phyloP scores from a whole-genome alignment of 345 rosid genomes.

The Aquilaria sinensis region DNA sequence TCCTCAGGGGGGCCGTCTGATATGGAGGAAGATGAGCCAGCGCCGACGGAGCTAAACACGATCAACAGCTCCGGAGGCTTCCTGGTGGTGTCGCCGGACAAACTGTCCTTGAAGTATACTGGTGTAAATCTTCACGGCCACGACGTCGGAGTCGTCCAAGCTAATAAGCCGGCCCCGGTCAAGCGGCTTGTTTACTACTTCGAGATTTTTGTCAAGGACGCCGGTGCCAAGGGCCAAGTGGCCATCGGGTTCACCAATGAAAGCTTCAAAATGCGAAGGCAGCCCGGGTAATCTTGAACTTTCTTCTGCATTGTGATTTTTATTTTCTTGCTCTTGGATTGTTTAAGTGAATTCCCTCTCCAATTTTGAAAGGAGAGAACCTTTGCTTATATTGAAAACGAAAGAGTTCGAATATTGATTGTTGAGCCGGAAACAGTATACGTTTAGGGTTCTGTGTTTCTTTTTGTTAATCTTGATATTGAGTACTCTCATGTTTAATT shows the following conservation, averaged over 20 bases:
- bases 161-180: conserved; percentile 70
- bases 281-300: conserved; percentile 57
- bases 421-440: no score
- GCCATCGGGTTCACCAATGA: conserved; percentile 85
- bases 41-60: conserved; percentile 83
- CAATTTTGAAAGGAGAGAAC: no score
- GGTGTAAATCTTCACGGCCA: conserved; percentile 57
- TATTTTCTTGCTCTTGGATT: no score
- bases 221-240: conserved; percentile 68
- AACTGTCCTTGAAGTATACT: conserved; percentile 73
- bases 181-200: conserved; percentile 79
- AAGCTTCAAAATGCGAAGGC: conserved; percentile 80
- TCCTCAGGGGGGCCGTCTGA: conserved; percentile 18
- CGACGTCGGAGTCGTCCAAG: conserved; percentile 88
- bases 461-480: no score
- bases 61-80: conserved; percentile 86
- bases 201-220: conserved; percentile 78
- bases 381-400: no score
- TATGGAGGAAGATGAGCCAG: conserved; percentile 51
- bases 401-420: no score
- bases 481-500: no score
- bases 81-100: conserved; percentile 67
- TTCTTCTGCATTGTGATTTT: not conserved
- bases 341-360: no score
- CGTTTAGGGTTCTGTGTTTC: no score